Evolutionary conservation across 106 monocot genomes (phyloP).

Genomic region (Apostasia shenzhenica): DNA sequence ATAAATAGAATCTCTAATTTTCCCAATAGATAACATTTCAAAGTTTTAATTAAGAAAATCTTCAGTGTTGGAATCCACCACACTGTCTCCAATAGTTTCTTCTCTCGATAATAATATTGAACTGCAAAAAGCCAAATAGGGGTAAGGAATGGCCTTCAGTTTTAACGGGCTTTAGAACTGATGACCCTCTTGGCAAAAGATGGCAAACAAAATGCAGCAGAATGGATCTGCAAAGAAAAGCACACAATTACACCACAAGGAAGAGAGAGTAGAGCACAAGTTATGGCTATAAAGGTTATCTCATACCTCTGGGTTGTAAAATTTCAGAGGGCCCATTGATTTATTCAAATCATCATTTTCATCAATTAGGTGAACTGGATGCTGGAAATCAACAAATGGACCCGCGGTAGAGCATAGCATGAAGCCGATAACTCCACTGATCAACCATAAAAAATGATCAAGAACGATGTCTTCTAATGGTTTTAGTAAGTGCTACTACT

Average conservation of each 20-base stretch:
- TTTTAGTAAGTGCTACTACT: not conserved
- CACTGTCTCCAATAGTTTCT: too few species aligned
- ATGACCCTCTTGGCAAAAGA: slow-evolving; percentile 88
- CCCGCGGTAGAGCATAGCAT: slow-evolving; percentile 99
- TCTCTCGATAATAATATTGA: too few species aligned
- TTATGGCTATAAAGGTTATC: not conserved
- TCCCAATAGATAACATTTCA: too few species aligned
- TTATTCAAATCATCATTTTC: slow-evolving; percentile 34
- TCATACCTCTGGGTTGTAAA: slow-evolving; percentile 76
- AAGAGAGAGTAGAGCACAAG: not conserved
- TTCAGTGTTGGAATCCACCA: too few species aligned
- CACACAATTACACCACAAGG: not conserved
- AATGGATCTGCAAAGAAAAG: slow-evolving; percentile 61
- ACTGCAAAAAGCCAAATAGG: too few species aligned
- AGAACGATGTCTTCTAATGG: not conserved
- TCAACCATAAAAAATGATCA: not conserved
- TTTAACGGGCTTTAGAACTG: slow-evolving; percentile 22
- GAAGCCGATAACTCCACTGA: slow-evolving; percentile 94
- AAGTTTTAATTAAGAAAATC: too few species aligned
- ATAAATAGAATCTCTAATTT: too few species aligned
- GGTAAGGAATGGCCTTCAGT: too few species aligned
- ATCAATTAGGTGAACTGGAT: slow-evolving; percentile 59
- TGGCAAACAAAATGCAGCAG: slow-evolving; percentile 83
- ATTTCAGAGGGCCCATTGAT: slow-evolving; percentile 63
- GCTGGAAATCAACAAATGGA: slow-evolving; percentile 62